Percentiles rank a stretch among this genome's conserved stretches.
Evolutionary conservation across 768 basidiomycete genomes (phyloP).

Genomic region (Amanita exitialis): DNA sequence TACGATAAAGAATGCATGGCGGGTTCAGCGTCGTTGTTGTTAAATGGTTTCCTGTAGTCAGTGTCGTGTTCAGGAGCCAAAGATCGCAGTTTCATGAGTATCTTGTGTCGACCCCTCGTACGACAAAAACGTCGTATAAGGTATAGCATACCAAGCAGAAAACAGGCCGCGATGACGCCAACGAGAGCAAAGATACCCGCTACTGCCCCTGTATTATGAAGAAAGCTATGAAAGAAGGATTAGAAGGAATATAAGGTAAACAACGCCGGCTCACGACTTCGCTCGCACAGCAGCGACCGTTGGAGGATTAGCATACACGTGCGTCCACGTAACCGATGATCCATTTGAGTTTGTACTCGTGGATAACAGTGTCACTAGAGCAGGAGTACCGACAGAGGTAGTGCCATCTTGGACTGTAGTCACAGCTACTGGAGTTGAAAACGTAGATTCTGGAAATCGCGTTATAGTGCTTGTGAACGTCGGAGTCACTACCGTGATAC

Average conservation of each 20-base stretch:
- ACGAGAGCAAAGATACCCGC: constrained; percentile 67
- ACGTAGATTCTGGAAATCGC: constrained; percentile 31
- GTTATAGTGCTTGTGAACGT: constrained; percentile 31
- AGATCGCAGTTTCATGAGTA: constrained; percentile 26
- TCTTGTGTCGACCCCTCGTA: constrained; percentile 22
- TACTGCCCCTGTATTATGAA: constrained; percentile 57
- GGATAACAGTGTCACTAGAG: constrained; percentile 34
- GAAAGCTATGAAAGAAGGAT: constrained; percentile 33
- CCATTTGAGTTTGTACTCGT: constrained; percentile 38
- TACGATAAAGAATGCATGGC: not conserved
- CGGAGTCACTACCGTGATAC: constrained; percentile 13
- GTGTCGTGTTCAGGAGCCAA: constrained; percentile 14
- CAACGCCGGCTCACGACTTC: constrained; percentile 7
- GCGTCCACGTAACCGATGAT: constrained; percentile 34
- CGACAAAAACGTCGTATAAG: constrained; percentile 32
- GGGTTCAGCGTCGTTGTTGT: not conserved
- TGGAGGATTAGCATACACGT: constrained; percentile 40
- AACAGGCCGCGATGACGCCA: constrained; percentile 41
- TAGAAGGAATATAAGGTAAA: constrained; percentile 1
- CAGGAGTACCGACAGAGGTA: constrained; percentile 21
- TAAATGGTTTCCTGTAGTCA: not conserved
- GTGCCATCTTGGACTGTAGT: constrained; percentile 26
- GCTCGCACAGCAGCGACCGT: constrained; percentile 14
- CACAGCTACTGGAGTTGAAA: constrained; percentile 30
- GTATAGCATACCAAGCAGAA: constrained; percentile 35